Evolutionary conservation across 805 yeast genomes (phyloP).

Genomic region (Candida ficus): DNA sequence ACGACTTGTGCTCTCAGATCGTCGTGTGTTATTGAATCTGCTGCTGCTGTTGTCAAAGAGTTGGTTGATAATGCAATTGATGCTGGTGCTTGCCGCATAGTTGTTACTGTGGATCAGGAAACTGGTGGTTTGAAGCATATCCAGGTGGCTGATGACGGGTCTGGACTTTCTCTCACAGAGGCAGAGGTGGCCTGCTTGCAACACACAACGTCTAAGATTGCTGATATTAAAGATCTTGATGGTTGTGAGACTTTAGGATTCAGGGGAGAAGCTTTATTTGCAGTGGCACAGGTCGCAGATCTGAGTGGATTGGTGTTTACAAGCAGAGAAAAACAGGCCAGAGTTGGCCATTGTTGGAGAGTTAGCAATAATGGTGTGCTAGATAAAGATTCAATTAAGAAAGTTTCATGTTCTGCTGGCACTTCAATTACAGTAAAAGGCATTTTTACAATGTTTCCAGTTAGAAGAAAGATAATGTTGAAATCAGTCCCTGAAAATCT

Average conservation of each 20-base stretch:
- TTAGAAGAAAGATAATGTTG: conserved; percentile 27
- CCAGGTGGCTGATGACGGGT: conserved; percentile 46
- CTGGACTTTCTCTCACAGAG: conserved; percentile 31
- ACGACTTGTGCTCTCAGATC: neutral
- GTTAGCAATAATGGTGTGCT: conserved; percentile 1
- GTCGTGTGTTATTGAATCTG: conserved; percentile 32
- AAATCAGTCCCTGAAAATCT: conserved; percentile 10
- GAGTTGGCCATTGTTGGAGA: conserved; percentile 1
- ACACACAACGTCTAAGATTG: conserved; percentile 39
- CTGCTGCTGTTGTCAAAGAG: conserved; percentile 87
- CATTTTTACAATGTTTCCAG: conserved; percentile 29
- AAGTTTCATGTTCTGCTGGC: conserved; percentile 25
- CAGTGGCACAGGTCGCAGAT: conserved; percentile 28
- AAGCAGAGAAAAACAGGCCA: conserved; percentile 24
- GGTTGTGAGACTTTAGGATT: conserved; percentile 36
- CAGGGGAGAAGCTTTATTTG: conserved; percentile 45
- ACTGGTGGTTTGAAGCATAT: conserved; percentile 58
- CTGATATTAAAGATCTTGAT: conserved; percentile 26
- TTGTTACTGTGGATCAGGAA: conserved; percentile 64
- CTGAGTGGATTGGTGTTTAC: conserved; percentile 26
- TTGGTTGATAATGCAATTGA: conserved; percentile 85
- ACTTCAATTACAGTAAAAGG: conserved; percentile 31
- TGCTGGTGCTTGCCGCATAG: conserved; percentile 52
- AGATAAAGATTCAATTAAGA: conserved; percentile 41
- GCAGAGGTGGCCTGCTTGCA: conserved; percentile 32